Percentiles rank a stretch among this genome's conserved stretches.
phyloP scores from a whole-genome alignment of 2,329 filamentous ascomycete genomes.

The Lizonia empirigonia region DNA sequence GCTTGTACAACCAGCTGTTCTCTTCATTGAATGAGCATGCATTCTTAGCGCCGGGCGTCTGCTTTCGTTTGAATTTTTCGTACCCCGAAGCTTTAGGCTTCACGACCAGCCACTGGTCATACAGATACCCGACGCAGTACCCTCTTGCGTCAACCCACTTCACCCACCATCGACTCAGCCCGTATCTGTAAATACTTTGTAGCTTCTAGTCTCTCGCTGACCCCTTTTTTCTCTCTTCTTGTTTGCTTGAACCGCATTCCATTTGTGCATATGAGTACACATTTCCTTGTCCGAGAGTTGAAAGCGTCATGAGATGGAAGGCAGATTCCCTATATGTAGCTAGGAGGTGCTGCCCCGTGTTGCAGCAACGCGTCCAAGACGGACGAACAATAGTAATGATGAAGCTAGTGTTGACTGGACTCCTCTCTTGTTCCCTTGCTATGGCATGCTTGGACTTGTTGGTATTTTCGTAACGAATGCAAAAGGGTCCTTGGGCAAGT shows the following conservation, averaged over 20 bases:
- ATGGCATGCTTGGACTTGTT: neutral
- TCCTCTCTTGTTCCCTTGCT: neutral
- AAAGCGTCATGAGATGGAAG: constrained; percentile 8
- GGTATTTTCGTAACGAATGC: neutral
- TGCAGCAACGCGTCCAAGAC: constrained; percentile 16
- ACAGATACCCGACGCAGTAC: constrained; percentile 45
- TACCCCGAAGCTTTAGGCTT: constrained; percentile 29
- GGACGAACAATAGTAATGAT: constrained; percentile 19
- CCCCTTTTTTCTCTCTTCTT: constrained; percentile 14
- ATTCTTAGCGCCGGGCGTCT: constrained; percentile 39
- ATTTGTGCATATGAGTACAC: constrained; percentile 18
- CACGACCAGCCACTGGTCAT: constrained; percentile 36
- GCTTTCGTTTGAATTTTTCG: constrained; percentile 21
- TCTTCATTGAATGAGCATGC: constrained; percentile 32
- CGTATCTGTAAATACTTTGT: constrained; percentile 20
- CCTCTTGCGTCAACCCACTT: constrained; percentile 11
- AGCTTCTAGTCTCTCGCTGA: constrained; percentile 16
- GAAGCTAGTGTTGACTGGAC: constrained; percentile 5
- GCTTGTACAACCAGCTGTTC: constrained; percentile 24
- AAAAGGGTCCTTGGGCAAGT: neutral
- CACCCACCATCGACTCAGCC: constrained; percentile 4
- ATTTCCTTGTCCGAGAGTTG: constrained; percentile 18
- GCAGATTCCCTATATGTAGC: constrained; percentile 10
- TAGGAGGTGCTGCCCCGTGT: constrained; percentile 11
- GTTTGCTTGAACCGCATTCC: constrained; percentile 16